Percentiles rank a stretch among this genome's conserved stretches.
phyloP scores from a whole-genome alignment of 192 early-diverging fungal genomes.

The Kappamyces sp. region DNA sequence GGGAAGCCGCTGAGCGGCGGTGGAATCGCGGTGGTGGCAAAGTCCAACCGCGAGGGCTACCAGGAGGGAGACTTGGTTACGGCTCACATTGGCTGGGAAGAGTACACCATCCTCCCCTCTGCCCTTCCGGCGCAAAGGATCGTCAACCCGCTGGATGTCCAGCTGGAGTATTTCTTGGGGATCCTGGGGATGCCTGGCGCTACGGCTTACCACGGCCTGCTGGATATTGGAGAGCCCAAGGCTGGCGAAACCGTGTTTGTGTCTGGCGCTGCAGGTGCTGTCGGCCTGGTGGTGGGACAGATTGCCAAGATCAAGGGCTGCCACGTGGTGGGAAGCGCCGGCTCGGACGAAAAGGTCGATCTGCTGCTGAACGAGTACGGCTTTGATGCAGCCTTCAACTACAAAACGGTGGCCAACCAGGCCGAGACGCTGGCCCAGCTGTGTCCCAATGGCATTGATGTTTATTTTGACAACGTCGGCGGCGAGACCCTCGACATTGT shows the following conservation, averaged over 20 bases:
- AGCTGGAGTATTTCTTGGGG: conserved; percentile 55
- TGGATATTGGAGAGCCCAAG: conserved; percentile 64
- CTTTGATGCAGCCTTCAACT: conserved; percentile 87
- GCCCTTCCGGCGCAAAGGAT: conserved; percentile 26
- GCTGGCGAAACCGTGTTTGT: conserved; percentile 78
- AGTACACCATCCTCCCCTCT: conserved; percentile 43
- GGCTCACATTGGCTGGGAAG: conserved; percentile 52
- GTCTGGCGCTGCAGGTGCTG: conserved; percentile 75
- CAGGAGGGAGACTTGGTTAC: conserved; percentile 60
- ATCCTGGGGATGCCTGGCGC: conserved; percentile 76
- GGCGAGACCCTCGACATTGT: conserved; percentile 74
- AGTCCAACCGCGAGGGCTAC: conserved; percentile 53
- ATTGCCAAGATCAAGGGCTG: conserved; percentile 70
- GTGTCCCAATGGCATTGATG: conserved; percentile 77
- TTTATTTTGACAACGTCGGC: conserved; percentile 83
- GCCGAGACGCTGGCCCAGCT: conserved; percentile 47
- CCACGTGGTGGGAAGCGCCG: conserved; percentile 78
- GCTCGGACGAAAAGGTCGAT: conserved; percentile 76
- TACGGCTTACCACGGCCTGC: conserved; percentile 68
- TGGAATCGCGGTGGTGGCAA: conserved; percentile 59
- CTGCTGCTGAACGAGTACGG: conserved; percentile 60
- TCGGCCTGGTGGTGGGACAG: conserved; percentile 74
- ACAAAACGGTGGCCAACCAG: conserved; percentile 66
- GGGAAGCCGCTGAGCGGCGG: conserved; percentile 58
- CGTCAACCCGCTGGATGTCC: conserved; percentile 33